A percentile compares a stretch with the other conserved stretches of the same genome.
phyloP scores from a whole-genome alignment of 192 early-diverging fungal genomes.

The Borealophlyctis nickersoniae region DNA sequence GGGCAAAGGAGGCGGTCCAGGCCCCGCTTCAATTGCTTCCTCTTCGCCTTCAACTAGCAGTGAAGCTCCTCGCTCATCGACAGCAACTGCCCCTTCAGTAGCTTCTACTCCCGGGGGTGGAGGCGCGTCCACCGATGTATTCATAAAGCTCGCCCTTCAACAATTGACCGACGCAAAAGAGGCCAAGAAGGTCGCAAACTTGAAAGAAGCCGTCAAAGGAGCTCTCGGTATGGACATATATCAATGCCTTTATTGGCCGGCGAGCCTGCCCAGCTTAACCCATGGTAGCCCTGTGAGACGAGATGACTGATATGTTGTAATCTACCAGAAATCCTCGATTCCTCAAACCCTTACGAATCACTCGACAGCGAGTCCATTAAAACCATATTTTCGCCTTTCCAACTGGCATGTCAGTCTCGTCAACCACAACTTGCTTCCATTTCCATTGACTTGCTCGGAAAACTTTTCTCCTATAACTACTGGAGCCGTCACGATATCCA shows the following conservation, averaged over 20 bases:
- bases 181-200: conserved; percentile 35
- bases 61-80: too few relatives aligned
- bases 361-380: conserved; percentile 31
- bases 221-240: conserved; percentile 31
- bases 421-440: conserved; percentile 58
- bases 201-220: conserved; percentile 40
- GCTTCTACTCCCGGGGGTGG: too few relatives aligned
- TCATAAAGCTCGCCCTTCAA: conserved; percentile 50
- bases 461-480: conserved; percentile 62
- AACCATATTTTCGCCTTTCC: conserved; percentile 64
- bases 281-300: too few relatives aligned
- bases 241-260: too few relatives aligned
- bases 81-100: too few relatives aligned
- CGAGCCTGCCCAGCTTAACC: too few relatives aligned
- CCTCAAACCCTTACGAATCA: neutral
- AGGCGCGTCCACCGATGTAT: conserved; percentile 40
- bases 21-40: too few relatives aligned
- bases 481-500: conserved; percentile 39
- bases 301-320: too few relatives aligned
- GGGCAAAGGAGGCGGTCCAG: too few relatives aligned
- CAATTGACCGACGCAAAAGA: conserved; percentile 44
- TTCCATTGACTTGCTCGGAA: conserved; percentile 54
- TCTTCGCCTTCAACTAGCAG: too few relatives aligned
- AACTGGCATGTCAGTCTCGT: conserved; percentile 69
- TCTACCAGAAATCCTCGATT: conserved; percentile 19